Base-by-base conservation (phyloP, 139 green algal genomes). In the Eudorina sp. region DNA sequence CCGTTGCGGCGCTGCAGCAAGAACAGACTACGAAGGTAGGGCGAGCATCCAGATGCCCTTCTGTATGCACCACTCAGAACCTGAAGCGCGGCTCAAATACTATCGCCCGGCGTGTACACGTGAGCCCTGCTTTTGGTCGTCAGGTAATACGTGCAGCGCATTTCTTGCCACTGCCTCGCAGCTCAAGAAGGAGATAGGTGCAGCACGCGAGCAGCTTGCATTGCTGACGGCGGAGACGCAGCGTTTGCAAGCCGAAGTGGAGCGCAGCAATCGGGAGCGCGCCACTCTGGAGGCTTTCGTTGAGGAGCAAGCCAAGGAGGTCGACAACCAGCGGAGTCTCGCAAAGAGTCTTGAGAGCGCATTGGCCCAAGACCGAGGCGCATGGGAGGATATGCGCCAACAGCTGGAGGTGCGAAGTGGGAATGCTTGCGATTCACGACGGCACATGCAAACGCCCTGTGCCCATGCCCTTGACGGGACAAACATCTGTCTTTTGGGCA, bases 21-120 rank as follows among this genome's bases (percentile, higher is more conserved):
- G 83, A 88, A 48, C 66, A 88, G 13, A 27, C 43, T 14, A 51
- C 34, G 36, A 88, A 88, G 83, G 83, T 88, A 36, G 16, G 40
- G n/a, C n/a, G n/a, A n/a, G n/a, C n/a, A n/a, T n/a, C n/a, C n/a
- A n/a, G n/a, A n/a, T n/a, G n/a, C n/a, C n/a, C n/a, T n/a, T n/a
- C n/a, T n/a, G n/a, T n/a, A n/a, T n/a, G n/a, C n/a, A n/a, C n/a
- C n/a, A n/a, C n/a, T n/a, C n/a, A n/a, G n/a, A n/a, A n/a, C n/a
- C n/a, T n/a, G n/a, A n/a, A n/a, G n/a, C n/a, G n/a, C n/a, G n/a
- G n/a, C n/a, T n/a, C n/a, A n/a, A n/a, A n/a, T n/a, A n/a, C n/a
- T n/a, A n/a, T n/a, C n/a, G n/a, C n/a, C n/a, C n/a, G n/a, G n/a
- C n/a, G n/a, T n/a, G n/a, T n/a, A n/a, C n/a, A n/a, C n/a, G n/a